Conservation (phyloP, 768 basidiomycete species). For the Tylopilus sp. region DNA sequence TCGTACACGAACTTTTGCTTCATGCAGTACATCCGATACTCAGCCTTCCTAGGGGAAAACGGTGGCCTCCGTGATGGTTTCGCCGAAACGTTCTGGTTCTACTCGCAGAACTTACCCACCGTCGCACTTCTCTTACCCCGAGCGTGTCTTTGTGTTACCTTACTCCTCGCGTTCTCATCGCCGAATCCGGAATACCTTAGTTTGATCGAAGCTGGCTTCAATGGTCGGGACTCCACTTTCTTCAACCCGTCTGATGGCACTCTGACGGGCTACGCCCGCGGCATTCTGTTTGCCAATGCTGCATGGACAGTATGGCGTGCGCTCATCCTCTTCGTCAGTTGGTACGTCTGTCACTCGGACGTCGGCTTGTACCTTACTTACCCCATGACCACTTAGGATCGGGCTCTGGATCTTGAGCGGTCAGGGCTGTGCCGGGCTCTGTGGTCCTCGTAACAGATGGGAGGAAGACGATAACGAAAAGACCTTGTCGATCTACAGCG, state of each 20-base stretch:
- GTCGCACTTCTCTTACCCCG: constrained; percentile 81
- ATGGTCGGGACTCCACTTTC: constrained; percentile 66
- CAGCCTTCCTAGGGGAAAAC: constrained; percentile 57
- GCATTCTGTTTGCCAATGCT: constrained; percentile 74
- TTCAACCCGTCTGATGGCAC: constrained; percentile 63
- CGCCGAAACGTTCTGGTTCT: constrained; percentile 82
- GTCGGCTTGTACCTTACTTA: not conserved
- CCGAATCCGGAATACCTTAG: constrained; percentile 46
- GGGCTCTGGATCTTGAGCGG: constrained; percentile 79
- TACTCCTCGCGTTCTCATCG: constrained; percentile 63
- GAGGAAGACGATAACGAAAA: constrained; percentile 76
- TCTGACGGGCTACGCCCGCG: constrained; percentile 73
- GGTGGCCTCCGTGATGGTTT: constrained; percentile 53
- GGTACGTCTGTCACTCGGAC: constrained; percentile 36
- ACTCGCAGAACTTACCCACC: constrained; percentile 82
- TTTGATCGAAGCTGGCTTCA: constrained; percentile 45
- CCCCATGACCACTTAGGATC: constrained; percentile 42
- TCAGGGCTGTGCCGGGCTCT: constrained; percentile 74
- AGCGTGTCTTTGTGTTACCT: constrained; percentile 68
- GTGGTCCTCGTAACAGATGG: constrained; percentile 81
- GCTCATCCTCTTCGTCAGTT: constrained; percentile 65
- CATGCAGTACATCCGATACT: constrained; percentile 71
- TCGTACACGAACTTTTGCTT: constrained; percentile 86
- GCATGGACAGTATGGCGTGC: constrained; percentile 78
- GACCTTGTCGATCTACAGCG: constrained; percentile 47